Base-by-base conservation (phyloP, 352 stramenopile species). In the Pythium apleroticum region DNA sequence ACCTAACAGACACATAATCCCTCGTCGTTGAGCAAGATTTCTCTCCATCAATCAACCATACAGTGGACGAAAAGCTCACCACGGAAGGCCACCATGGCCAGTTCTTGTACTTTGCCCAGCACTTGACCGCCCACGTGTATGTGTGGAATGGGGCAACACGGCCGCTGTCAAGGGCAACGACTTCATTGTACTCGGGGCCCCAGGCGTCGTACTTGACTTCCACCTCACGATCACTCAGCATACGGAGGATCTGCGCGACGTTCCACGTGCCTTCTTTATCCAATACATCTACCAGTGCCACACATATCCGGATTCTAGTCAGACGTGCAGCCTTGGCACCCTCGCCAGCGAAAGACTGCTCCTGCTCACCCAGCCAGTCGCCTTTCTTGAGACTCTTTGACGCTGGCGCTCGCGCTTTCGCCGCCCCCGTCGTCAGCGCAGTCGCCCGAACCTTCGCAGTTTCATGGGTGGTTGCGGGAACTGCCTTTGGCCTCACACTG, bases 81-180 rank as follows among this genome's bases (percentile, higher is more conserved):
- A 93, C 22, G 3, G 81, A 84, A 1, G 85, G 85, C 85, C 85
- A 93, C 49, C 77, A 69, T 3, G 82, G 85, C 81, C 81, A 93
- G 59, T 91, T 93, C 10, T 80, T 69, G 63, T 90, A 91, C 58
- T 88, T 90, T 48, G 84, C 81, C 85, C 85, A 93, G 60, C 82
- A 89, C 59, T 91, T 91, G 63, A 91, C 82, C 11, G 71, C 62
- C 81, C 75, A 91, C 48, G 85, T 93, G 61, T 84, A 93, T 25
- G 82, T 91, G 60, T 93, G 77, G 66, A 82, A 93, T 9, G 85
- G 85, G 9, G 82, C 85, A 15, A 91, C 76, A 14, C 83, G 80
- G 39, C 76, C 60, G 61, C 78, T 81, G 59, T 89, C 69, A n/a
- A 91, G 48, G 4, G 37, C 49, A 24, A 91, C 71, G 27, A 88